Evolutionary conservation across 2,329 filamentous ascomycete genomes (phyloP).

Genomic region (Hypoxylon sp.): DNA sequence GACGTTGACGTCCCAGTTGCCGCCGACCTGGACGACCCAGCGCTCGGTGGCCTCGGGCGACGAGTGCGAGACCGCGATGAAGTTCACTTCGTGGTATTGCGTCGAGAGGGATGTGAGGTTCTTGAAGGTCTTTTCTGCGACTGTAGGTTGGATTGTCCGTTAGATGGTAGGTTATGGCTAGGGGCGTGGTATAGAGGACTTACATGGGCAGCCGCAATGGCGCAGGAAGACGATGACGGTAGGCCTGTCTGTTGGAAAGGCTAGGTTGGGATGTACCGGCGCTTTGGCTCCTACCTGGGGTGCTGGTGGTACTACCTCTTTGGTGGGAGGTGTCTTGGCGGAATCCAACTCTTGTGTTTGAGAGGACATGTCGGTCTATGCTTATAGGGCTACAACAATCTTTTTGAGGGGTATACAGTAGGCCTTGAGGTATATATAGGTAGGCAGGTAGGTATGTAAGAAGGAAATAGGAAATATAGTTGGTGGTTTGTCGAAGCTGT

Average conservation of each 20-base stretch:
- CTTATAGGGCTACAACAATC: background rate
- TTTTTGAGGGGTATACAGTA: slow-evolving; percentile 11
- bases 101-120: slow-evolving; percentile 67
- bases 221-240: slow-evolving; percentile 77
- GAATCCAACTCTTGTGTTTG: slow-evolving; percentile 60
- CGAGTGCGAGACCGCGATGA: slow-evolving; percentile 75
- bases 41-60: slow-evolving; percentile 66
- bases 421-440: background rate
- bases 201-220: slow-evolving; percentile 83
- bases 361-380: slow-evolving; percentile 41
- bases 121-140: slow-evolving; percentile 77
- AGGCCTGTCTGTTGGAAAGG: slow-evolving; percentile 68
- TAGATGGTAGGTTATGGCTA: background rate
- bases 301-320: slow-evolving; percentile 62
- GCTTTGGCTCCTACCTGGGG: slow-evolving; percentile 70
- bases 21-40: slow-evolving; percentile 71
- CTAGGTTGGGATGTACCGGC: slow-evolving; percentile 67
- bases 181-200: slow-evolving; percentile 47
- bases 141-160: slow-evolving; percentile 56
- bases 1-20: slow-evolving; percentile 70
- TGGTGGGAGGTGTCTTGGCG: slow-evolving; percentile 59
- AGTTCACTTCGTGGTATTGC: slow-evolving; percentile 65
- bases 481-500: slow-evolving; percentile 8
- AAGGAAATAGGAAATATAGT: background rate
- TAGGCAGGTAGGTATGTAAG: background rate